Evolutionary conservation across 2,329 filamentous ascomycete genomes (phyloP).

Genomic region (Graphilbum fragrans): DNA sequence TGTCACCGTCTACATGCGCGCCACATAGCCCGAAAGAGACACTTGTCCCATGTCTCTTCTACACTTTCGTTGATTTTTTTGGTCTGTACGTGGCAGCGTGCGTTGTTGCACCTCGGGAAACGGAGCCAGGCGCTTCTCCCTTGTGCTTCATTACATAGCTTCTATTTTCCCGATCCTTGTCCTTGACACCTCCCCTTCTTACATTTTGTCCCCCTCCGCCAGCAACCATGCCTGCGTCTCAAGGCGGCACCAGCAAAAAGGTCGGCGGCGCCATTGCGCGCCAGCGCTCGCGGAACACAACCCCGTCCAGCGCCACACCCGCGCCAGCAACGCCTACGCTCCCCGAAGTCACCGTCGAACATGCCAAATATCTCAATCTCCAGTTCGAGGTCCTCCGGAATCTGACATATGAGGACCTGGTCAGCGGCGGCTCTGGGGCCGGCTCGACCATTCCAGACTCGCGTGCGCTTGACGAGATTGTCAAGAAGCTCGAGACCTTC

Average conservation of each 20-base stretch:
- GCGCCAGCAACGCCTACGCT: conserved; percentile 35
- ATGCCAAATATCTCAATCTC: conserved; percentile 56
- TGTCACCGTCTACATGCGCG: no score
- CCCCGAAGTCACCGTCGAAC: conserved; percentile 40
- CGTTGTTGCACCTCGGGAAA: no score
- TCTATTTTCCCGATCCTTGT: no score
- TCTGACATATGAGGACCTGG: conserved; percentile 55
- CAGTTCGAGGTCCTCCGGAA: conserved; percentile 45
- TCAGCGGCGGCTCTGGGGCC: conserved; percentile 42
- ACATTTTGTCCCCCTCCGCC: no score
- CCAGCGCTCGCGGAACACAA: conserved; percentile 67
- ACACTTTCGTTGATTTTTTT: no score
- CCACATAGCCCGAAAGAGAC: no score
- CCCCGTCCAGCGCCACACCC: conserved; percentile 37
- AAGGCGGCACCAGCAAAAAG: conserved; percentile 54
- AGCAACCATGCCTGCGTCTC: conserved; percentile 46
- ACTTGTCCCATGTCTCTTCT: no score
- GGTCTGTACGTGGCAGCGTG: no score
- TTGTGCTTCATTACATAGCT: no score
- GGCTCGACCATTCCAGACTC: conserved; percentile 49
- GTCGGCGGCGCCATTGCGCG: conserved; percentile 44
- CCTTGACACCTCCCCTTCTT: not conserved
- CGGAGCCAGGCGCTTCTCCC: no score
- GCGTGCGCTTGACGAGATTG: conserved; percentile 50
- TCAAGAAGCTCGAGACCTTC: conserved; percentile 51